Conservation (phyloP, 352 stramenopile genomes). For the Globisporangium lucens region DNA sequence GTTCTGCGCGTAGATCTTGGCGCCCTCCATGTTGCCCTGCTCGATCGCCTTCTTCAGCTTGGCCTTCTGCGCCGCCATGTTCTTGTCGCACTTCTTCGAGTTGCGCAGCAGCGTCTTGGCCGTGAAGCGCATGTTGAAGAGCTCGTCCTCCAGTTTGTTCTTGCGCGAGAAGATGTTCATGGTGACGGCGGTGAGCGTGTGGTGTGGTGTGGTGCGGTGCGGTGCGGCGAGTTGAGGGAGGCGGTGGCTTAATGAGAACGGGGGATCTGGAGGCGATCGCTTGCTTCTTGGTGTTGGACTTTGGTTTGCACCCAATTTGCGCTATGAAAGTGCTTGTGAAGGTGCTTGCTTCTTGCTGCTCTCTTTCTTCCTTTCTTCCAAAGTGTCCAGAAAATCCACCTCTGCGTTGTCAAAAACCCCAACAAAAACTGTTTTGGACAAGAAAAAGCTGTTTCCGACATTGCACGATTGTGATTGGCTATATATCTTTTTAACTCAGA, state of each 20-base stretch:
- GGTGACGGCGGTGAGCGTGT: neutral
- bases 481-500: no score
- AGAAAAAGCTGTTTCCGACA: no score
- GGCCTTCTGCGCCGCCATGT: conserved; percentile 90
- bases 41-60: conserved; percentile 97
- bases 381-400: neutral
- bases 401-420: no score
- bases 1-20: conserved; percentile 96
- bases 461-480: no score
- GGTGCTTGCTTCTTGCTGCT: neutral
- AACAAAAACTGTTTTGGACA: no score
- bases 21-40: conserved; percentile 96
- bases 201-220: neutral
- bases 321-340: neutral
- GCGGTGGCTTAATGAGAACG: neutral
- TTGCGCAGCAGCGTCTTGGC: conserved; percentile 88
- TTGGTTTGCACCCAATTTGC: neutral
- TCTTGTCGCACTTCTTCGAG: conserved; percentile 98
- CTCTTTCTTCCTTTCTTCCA: neutral
- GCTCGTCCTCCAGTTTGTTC: conserved; percentile 84
- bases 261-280: neutral
- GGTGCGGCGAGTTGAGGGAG: no score
- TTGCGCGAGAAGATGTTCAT: conserved; percentile 87
- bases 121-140: conserved; percentile 91
- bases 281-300: neutral